phyloP scores from a whole-genome alignment of 176 grass and related monocot species.

The Musa beccarii region DNA sequence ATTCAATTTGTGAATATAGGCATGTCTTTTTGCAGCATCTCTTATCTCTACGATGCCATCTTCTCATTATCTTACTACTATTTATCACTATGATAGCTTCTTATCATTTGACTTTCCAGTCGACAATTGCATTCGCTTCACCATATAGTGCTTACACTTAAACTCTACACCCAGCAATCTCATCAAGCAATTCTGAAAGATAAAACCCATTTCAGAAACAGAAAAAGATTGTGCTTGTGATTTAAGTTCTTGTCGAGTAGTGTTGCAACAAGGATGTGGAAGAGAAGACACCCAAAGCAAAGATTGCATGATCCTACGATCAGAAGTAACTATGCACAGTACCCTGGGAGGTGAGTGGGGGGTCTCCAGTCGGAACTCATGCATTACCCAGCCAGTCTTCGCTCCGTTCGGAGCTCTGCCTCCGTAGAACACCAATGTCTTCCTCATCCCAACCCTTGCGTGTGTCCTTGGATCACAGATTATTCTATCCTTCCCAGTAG shows the following conservation, averaged over 20 bases:
- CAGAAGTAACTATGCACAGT: background rate
- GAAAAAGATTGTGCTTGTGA: background rate
- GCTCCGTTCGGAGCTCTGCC: conserved; percentile 64
- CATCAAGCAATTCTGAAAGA: too few species aligned
- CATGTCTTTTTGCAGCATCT: background rate
- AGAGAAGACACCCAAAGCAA: background rate
- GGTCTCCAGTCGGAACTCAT: conserved; percentile 75
- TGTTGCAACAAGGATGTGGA: background rate
- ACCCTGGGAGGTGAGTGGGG: conserved; percentile 57
- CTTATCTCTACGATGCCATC: background rate
- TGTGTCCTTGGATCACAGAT: conserved; percentile 32
- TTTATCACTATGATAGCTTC: background rate
- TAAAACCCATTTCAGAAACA: too few species aligned
- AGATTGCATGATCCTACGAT: too few species aligned
- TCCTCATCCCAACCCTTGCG: conserved; percentile 64
- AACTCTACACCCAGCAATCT: too few species aligned
- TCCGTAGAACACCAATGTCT: conserved; percentile 87
- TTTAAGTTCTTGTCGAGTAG: background rate
- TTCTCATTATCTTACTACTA: background rate
- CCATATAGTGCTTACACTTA: too few species aligned
- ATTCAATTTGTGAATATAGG: too few species aligned
- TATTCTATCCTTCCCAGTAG: conserved; percentile 70
- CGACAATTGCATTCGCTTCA: background rate
- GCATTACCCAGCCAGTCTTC: conserved; percentile 86
- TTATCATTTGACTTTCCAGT: background rate